A percentile compares a stretch with the other conserved stretches of the same genome.
Conservation (phyloP, 768 basidiomycete genomes). For the Hygrocybe coccinea region DNA sequence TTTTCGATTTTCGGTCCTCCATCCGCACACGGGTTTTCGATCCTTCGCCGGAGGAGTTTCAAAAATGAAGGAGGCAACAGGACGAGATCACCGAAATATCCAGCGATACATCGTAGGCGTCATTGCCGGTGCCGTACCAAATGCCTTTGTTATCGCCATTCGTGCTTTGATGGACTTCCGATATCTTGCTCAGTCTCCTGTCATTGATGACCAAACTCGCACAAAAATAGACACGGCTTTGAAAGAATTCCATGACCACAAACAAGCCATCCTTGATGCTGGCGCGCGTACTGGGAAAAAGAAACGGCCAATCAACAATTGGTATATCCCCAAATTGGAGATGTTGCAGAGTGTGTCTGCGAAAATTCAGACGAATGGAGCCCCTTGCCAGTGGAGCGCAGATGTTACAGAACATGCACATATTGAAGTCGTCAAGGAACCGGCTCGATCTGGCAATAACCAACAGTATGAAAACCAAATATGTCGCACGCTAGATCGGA, state of each 20-base stretch:
- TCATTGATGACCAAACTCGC: slow-evolving; percentile 5
- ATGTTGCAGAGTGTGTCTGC: slow-evolving; percentile 19
- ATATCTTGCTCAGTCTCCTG: slow-evolving; percentile 10
- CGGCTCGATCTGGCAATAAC: slow-evolving; percentile 17
- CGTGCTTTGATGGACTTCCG: slow-evolving; percentile 12
- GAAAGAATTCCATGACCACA: slow-evolving; percentile 23
- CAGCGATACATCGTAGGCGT: slow-evolving; percentile 17
- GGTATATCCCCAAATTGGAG: slow-evolving; percentile 32
- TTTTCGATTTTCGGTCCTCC: slow-evolving; percentile 21
- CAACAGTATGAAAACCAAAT: slow-evolving; percentile 21
- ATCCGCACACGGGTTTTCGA: slow-evolving; percentile 19
- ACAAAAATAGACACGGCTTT: slow-evolving; percentile 13
- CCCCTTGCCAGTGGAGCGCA: slow-evolving; percentile 20
- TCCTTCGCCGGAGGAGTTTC: slow-evolving; percentile 28
- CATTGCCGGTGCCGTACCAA: slow-evolving; percentile 13
- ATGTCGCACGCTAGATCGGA: slow-evolving; percentile 14
- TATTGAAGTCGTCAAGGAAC: slow-evolving; percentile 19
- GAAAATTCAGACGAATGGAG: slow-evolving; percentile 16
- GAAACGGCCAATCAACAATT: slow-evolving; percentile 20
- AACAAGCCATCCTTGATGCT: slow-evolving; percentile 19
- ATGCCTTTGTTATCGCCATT: slow-evolving; percentile 10
- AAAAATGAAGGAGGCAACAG: slow-evolving; percentile 22
- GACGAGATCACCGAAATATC: slow-evolving; percentile 25
- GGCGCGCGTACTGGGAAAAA: slow-evolving; percentile 14
- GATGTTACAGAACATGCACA: slow-evolving; percentile 23